These are phyloP conservation scores for Claviceps spartinae DNA, from an alignment of 2,329 filamentous ascomycete genomes.

Conservation along the genomic window DNA sequence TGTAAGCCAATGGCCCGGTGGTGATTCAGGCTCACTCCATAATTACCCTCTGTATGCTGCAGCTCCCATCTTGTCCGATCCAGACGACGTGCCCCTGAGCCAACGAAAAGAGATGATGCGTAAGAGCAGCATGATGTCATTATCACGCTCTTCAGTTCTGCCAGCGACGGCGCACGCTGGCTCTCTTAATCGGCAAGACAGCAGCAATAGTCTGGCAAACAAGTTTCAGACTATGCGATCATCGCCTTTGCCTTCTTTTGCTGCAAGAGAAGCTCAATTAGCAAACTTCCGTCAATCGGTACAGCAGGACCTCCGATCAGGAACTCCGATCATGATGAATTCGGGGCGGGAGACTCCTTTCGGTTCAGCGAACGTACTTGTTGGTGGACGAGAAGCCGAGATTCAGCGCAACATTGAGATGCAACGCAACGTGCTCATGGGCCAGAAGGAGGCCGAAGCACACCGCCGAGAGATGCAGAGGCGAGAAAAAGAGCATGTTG, in stretches of 20 bases:
- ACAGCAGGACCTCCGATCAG: constrained; percentile 43
- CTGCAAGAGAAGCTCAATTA: constrained; percentile 43
- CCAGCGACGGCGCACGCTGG: constrained; percentile 9
- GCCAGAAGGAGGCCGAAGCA: constrained; percentile 49
- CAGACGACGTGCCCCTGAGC: constrained; percentile 59
- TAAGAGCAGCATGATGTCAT: constrained; percentile 29
- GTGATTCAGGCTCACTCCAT: constrained; percentile 29
- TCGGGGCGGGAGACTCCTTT: constrained; percentile 27
- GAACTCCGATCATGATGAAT: constrained; percentile 20
- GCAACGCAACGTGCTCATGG: constrained; percentile 42
- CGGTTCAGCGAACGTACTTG: constrained; percentile 18
- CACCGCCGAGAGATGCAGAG: constrained; percentile 45
- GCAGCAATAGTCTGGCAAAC: constrained; percentile 26
- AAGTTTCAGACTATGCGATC: constrained; percentile 40
- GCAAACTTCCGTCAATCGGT: constrained; percentile 55
- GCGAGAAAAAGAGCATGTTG: constrained; percentile 41
- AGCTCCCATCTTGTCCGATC: constrained; percentile 24
- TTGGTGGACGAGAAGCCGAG: constrained; percentile 24
- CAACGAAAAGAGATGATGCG: constrained; percentile 51
- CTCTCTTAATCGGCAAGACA: constrained; percentile 11
- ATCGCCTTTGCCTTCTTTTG: constrained; percentile 26
- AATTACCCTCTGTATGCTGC: constrained; percentile 21
- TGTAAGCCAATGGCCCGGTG: constrained; percentile 16
- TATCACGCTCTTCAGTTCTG: constrained; percentile 12
- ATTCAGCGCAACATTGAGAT: constrained; percentile 37